Percentiles rank a stretch among this genome's conserved stretches.
Evolutionary conservation across 2,329 filamentous ascomycete species (phyloP).

Genomic region (Peltaster fructicola): DNA sequence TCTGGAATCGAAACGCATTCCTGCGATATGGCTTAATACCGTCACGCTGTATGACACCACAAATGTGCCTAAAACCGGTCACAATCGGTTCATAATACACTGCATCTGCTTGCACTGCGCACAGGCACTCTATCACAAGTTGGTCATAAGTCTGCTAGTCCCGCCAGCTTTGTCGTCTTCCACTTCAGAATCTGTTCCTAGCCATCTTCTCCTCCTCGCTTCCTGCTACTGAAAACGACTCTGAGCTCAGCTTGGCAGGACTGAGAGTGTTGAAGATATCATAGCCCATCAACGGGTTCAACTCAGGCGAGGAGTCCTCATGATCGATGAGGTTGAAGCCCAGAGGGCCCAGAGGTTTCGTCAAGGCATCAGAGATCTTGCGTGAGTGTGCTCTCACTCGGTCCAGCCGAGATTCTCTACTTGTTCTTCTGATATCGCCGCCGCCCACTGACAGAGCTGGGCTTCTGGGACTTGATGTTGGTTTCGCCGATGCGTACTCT

Average conservation of each 20-base stretch:
- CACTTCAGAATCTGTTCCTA: constrained; percentile 5
- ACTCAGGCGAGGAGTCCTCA: constrained; percentile 7
- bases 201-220: constrained; percentile 6
- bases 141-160: no score
- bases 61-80: no score
- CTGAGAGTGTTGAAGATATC: no score
- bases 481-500: constrained; percentile 13
- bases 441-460: constrained; percentile 1
- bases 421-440: not conserved
- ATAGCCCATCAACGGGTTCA: constrained; percentile 8
- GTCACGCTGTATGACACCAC: no score
- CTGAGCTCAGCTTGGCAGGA: constrained; percentile 5
- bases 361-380: constrained; percentile 8
- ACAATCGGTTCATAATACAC: no score
- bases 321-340: constrained; percentile 2
- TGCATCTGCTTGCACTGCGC: no score
- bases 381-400: constrained; percentile 7
- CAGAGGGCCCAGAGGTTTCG: constrained; percentile 6
- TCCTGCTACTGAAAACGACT: constrained; percentile 3
- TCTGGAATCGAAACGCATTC: no score
- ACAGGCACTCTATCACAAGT: no score
- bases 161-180: no score
- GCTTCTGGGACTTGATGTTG: constrained; percentile 7
- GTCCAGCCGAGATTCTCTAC: constrained; percentile 3
- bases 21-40: no score